Evolutionary conservation across 78 protist species (phyloP), one percentile per base, ranked within the genome.

Genomic region (Tieghemostelium lacteum): DNA sequence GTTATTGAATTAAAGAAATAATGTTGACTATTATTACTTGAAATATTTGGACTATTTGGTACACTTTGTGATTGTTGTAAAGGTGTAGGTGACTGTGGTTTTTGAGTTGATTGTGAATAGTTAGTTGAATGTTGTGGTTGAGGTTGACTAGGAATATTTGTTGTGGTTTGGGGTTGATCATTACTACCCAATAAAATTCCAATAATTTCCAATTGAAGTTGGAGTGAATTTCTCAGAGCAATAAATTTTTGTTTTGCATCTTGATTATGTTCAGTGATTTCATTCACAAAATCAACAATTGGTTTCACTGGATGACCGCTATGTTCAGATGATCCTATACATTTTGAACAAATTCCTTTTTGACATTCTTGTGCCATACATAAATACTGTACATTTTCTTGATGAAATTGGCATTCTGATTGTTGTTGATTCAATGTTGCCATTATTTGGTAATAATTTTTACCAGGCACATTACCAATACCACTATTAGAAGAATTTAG

Each of bases 371-470:
- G n/a, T 14, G 10, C n/a, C 10, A 71, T 31, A 52, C 77, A 71
- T 50, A 36, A 71, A 22, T n/a, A 71, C 31, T 71, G 77, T 22
- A 52, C n/a, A 14, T 14, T 7, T 12, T 71, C 77, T 17, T 19
- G 24, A 71, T 71, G 77, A 50, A 50, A 22, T 17, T 16, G 55
- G 33, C 77, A 71, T 71, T 71, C 77, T 20, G 6, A 45, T 45
- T 45, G 52, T 6, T 45, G 52, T 45, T 45, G 52, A 45, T 45
- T 6, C n/a, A 45, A 10, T 64, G 10, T 10, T 45, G 52, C 10
- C 10, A 45, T 10, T 45, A 45, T 12, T 45, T 45, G 52, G 52
- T 45, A 10, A n/a, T n/a, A 14, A 45, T 45, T 45, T 6, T 45
- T 45, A 45, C 52, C 52, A 45, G n/a, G 6, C 10, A 45, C 10